Conservation (phyloP, 257 asterid genomes). For the Gentiana straminea region DNA sequence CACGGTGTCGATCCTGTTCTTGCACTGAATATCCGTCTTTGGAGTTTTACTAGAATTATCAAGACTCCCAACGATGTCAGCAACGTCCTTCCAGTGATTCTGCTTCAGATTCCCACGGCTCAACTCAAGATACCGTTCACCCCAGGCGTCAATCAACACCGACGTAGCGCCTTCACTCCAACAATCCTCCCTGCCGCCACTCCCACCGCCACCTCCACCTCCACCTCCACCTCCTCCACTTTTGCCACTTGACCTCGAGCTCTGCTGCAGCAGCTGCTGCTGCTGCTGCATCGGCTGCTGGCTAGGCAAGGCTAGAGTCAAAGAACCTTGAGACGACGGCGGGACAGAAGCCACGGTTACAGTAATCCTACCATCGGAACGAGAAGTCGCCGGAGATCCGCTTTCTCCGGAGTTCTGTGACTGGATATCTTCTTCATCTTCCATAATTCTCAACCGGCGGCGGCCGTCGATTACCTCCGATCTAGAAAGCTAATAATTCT, state of each 20-base stretch:
- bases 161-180: conserved; percentile 93
- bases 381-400: conserved; percentile 28
- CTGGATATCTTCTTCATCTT: conserved; percentile 53
- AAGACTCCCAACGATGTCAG: conserved; percentile 58
- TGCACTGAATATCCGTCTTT: conserved; percentile 84
- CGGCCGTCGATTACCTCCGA: conserved; percentile 4
- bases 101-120: conserved; percentile 86
- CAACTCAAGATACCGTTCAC: conserved; percentile 64
- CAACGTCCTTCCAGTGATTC: conserved; percentile 84
- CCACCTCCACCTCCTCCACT: conserved; percentile 17
- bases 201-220: conserved; percentile 16
- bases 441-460: conserved; percentile 21
- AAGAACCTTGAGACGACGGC: conserved; percentile 10
- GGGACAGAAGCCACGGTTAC: conserved; percentile 61
- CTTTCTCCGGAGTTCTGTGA: conserved; percentile 25
- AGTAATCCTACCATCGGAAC: conserved; percentile 47
- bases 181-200: conserved; percentile 69
- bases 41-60: conserved; percentile 48
- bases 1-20: conserved; percentile 83
- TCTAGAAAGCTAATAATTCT: not conserved
- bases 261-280: conserved; percentile 14
- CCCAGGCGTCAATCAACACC: conserved; percentile 80
- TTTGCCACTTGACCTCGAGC: conserved; percentile 25
- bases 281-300: too few relatives aligned
- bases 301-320: too few relatives aligned